These are phyloP conservation scores for Fusarium algeriense DNA, from an alignment of 2,329 filamentous ascomycete genomes.

Conservation along the genomic window DNA sequence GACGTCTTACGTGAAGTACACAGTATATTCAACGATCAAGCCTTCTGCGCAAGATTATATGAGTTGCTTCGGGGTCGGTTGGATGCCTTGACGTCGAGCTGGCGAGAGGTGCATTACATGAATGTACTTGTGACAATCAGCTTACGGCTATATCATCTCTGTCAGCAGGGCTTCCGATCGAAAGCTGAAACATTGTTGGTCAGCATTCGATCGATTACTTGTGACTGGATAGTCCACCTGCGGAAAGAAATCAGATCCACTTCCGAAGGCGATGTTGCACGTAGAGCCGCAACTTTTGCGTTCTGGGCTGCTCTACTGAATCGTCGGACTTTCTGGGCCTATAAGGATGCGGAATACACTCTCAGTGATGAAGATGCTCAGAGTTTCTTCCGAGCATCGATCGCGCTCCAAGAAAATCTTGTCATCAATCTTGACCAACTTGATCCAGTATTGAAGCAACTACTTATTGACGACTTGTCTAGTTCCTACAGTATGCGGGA, in stretches of 20 bases:
- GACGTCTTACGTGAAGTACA: constrained; percentile 62
- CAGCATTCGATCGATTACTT: constrained; percentile 57
- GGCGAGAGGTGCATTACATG: constrained; percentile 71
- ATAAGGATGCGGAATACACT: background rate
- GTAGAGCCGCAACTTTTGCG: constrained; percentile 54
- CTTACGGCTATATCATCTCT: constrained; percentile 53
- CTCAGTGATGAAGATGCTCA: background rate
- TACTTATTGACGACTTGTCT: constrained; percentile 41
- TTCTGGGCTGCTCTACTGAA: constrained; percentile 70
- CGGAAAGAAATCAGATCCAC: constrained; percentile 58
- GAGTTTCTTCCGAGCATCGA: constrained; percentile 42
- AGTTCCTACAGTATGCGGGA: constrained; percentile 11
- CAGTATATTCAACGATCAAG: constrained; percentile 59
- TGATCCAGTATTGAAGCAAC: background rate
- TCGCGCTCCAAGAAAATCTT: constrained; percentile 47
- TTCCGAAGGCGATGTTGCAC: constrained; percentile 53
- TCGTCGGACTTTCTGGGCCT: constrained; percentile 53
- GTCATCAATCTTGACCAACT: constrained; percentile 32
- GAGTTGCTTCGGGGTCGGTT: constrained; percentile 61
- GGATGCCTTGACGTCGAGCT: constrained; percentile 62
- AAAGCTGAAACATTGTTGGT: constrained; percentile 54
- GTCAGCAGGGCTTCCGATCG: constrained; percentile 9
- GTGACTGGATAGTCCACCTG: constrained; percentile 63
- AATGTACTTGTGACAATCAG: constrained; percentile 66
- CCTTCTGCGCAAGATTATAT: constrained; percentile 63